Conservation (phyloP, 1,139 yeast species). For the Sugiyamaella neomexicana region DNA sequence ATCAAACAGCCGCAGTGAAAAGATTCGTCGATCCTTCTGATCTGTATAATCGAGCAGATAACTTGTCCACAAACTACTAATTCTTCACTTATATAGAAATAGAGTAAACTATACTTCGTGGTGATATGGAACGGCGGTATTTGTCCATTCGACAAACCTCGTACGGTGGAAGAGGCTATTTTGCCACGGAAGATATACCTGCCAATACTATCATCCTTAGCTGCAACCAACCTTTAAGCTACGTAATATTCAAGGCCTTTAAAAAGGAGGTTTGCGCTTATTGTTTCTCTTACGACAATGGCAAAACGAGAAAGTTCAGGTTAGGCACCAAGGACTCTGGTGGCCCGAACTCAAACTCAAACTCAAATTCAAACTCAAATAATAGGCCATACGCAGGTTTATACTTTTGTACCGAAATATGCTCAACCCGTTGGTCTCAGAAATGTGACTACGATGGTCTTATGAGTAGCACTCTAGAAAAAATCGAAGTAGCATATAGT, state of each 20-base stretch:
- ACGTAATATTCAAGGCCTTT: slow-evolving; percentile 54
- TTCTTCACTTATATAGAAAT: background rate
- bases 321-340: slow-evolving; percentile 15
- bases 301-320: slow-evolving; percentile 47
- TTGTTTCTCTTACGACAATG: slow-evolving; percentile 56
- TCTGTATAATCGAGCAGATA: too few species aligned
- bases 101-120: background rate
- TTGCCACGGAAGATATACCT: slow-evolving; percentile 47
- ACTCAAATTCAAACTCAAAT: slow-evolving; percentile 2
- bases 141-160: slow-evolving; percentile 31
- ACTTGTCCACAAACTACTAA: too few species aligned
- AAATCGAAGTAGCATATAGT: slow-evolving; percentile 31
- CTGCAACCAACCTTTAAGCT: slow-evolving; percentile 49
- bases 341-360: slow-evolving; percentile 17
- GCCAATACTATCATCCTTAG: slow-evolving; percentile 47
- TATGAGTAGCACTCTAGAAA: slow-evolving; percentile 36
- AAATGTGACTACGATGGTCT: slow-evolving; percentile 38
- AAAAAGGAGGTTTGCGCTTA: slow-evolving; percentile 64
- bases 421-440: slow-evolving; percentile 43
- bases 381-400: slow-evolving; percentile 46
- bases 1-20: background rate
- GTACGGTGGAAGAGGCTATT: slow-evolving; percentile 65
- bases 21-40: background rate
- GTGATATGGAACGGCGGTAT: background rate
- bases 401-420: slow-evolving; percentile 55